Evolutionary conservation across 768 basidiomycete genomes (phyloP), one percentile per base, ranked within the genome.

Genomic region (Tricholoma bakamatsutake): DNA sequence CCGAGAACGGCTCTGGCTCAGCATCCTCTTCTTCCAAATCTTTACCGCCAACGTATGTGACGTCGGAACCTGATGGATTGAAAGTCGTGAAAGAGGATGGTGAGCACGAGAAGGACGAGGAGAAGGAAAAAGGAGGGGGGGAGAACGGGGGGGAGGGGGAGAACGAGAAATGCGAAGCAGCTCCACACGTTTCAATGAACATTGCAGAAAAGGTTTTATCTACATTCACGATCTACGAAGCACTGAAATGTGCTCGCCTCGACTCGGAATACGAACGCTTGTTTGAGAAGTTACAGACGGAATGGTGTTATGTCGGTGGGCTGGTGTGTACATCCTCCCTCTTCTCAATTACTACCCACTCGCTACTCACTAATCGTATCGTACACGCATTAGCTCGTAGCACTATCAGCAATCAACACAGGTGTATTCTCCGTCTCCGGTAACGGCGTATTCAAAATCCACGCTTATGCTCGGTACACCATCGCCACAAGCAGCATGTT

Each of bases 361-460:
- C n/a, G n/a, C n/a, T n/a, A n/a, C n/a, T n/a, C n/a, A n/a, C n/a
- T n/a, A n/a, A n/a, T n/a, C n/a, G n/a, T n/a, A n/a, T n/a, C n/a
- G n/a, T n/a, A n/a, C n/a, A n/a, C n/a, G n/a, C n/a, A n/a, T n/a
- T n/a, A 52, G 52, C 52, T 52, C n/a, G 52, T 52, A 5, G 52
- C 52, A 1, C 12, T 66, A 2, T 57, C 67, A 0, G 61, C 66
- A 64, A 74, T 80, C 2, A 69, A 77, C 63, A 81, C 83, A 0
- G 81, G 81, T 2, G 80, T 89, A 1, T 87, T 89, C 42, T 79
- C 85, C 1, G 82, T 88, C 56, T 75, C 79, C 0, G 72, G 79
- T 0, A 80, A 70, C 51, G 72, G 80, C 0, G 58, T 83, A 1
- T 84, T 88, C 66, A 58, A 57, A 0, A 71, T 89, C 31, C 71